Base-by-base conservation (phyloP, 2,329 filamentous ascomycete species). In the Trichoderma oligosporum region DNA sequence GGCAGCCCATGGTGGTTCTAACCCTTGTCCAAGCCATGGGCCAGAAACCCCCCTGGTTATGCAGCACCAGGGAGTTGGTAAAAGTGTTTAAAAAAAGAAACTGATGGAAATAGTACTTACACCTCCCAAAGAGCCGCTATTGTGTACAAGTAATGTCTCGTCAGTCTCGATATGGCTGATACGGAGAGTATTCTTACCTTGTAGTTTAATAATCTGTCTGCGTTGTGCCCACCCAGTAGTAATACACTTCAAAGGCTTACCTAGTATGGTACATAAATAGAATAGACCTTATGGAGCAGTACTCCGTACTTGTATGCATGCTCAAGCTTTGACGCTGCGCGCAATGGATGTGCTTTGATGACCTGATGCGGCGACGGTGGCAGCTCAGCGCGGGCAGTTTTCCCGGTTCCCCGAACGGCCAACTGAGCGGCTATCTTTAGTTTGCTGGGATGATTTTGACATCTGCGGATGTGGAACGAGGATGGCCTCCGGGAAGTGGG, bases 51-150 rank as follows among this genome's bases (percentile, higher is more conserved):
- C 51, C 51, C 16, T 54, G 6, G 39, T 29, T 39, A 45, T 54
- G 51, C 51, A 54, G 51, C 51, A n/a, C 51, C 51, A 54, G 51
- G 41, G 51, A 54, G 51, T 54, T 54, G 49, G 51, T 54, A 45
- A 54, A 51, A 27, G 39, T 54, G 51, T 54, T n/a, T 31, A 45
- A 33, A 52, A 45, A 31, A 45, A 35, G 41, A 14, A 18, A 42
- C 39, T 44, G 49, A 42, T 41, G 49, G 48, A 53, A 53, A 53
- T 44, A 46, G 42, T 46, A 36, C 36, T 18, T n/a, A 31, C 48
- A 20, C 41, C 51, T 54, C 7, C 39, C 39, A 39, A 54, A 38
- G 51, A 53, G 49, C 49, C 49, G 49, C 49, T n/a, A n/a, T 29
- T 42, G 48, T 16, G 24, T 33, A 6, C 11, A 31, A 11, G 6